phyloP scores from a whole-genome alignment of 2,329 filamentous ascomycete species.

The Hymenotorrendiella dingleyae region DNA sequence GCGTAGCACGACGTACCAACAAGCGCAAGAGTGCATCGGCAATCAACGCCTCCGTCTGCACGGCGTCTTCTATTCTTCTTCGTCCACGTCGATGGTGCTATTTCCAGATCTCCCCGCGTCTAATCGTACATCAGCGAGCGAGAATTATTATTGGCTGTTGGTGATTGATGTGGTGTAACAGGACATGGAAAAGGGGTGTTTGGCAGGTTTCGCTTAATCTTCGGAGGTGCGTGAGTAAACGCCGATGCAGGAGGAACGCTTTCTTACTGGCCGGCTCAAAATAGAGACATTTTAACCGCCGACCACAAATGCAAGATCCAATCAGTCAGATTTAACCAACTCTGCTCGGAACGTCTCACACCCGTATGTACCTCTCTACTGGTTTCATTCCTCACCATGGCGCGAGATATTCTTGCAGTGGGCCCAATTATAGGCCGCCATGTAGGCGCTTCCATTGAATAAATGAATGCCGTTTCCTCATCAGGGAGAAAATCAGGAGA shows the following conservation, averaged over 20 bases:
- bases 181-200: neutral
- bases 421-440: slow-evolving; percentile 26
- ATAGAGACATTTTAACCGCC: neutral
- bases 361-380: neutral
- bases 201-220: neutral
- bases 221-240: neutral
- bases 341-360: neutral
- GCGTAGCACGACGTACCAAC: slow-evolving; percentile 6
- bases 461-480: slow-evolving; percentile 17
- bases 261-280: no score
- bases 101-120: neutral
- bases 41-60: neutral
- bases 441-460: slow-evolving; percentile 21
- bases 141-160: neutral
- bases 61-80: no score
- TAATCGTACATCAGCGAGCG: neutral
- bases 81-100: no score
- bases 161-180: neutral
- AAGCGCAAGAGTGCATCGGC: slow-evolving; percentile 4
- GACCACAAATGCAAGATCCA: neutral
- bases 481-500: slow-evolving; percentile 11
- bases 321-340: neutral
- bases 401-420: slow-evolving; percentile 4
- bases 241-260: neutral
- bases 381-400: neutral